A percentile compares a stretch with the other conserved stretches of the same genome.
phyloP scores from a whole-genome alignment of 768 basidiomycete species.

The Psilocybe cubensis region DNA sequence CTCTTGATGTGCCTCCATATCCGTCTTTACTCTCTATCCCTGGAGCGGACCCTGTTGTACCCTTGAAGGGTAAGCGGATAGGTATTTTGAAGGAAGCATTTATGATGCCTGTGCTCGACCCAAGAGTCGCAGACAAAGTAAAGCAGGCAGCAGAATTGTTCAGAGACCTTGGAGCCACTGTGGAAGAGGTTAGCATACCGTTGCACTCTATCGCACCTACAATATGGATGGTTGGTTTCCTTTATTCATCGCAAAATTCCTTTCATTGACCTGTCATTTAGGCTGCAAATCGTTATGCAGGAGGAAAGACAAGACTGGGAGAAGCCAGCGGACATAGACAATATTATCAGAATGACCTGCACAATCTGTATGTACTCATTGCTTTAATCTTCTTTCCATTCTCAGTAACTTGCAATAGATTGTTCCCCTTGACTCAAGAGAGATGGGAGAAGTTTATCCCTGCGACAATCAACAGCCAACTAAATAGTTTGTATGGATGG shows the following conservation, averaged over 20 bases:
- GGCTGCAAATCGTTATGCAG: conserved; percentile 21
- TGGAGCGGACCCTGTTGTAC: conserved; percentile 20
- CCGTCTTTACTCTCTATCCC: conserved; percentile 35
- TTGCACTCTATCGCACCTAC: conserved; percentile 32
- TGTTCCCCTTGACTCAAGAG: conserved; percentile 24
- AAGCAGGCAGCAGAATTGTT: conserved; percentile 36
- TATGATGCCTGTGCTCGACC: conserved; percentile 33
- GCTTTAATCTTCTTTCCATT: neutral
- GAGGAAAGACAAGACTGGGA: conserved; percentile 21
- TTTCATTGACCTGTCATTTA: neutral
- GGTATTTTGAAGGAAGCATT: conserved; percentile 45
- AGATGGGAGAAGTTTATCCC: conserved; percentile 25
- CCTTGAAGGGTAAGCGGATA: conserved; percentile 38
- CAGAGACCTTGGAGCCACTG: conserved; percentile 38
- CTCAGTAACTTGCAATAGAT: conserved; percentile 1
- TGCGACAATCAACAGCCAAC: conserved; percentile 22
- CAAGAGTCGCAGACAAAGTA: conserved; percentile 36
- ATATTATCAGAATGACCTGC: conserved; percentile 23
- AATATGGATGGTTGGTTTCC: conserved; percentile 18
- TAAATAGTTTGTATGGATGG: conserved; percentile 24
- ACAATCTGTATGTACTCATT: conserved; percentile 12
- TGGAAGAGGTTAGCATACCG: conserved; percentile 44
- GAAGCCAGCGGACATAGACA: conserved; percentile 22
- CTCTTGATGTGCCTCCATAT: conserved; percentile 23
- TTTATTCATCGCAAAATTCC: neutral